phyloP scores from a whole-genome alignment of 345 rosid genomes.

The Adansonia digitata region DNA sequence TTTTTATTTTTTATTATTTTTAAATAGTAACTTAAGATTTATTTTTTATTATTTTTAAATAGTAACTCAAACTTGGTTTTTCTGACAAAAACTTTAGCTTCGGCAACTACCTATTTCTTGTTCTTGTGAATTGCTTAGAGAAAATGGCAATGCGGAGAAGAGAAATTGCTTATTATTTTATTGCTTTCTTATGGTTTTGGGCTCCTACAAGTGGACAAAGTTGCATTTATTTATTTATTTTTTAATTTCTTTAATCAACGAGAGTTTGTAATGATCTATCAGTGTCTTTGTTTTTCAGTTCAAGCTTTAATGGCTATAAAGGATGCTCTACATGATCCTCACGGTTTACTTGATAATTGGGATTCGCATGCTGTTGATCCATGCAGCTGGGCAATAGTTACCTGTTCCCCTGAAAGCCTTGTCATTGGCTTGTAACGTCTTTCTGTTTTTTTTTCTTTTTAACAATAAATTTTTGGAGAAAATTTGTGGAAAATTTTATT shows the following conservation, averaged over 20 bases:
- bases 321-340: constrained; percentile 70
- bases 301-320: constrained; percentile 87
- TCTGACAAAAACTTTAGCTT: constrained; percentile 7
- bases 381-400: constrained; percentile 91
- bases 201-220: constrained; percentile 34
- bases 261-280: constrained; percentile 1
- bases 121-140: background rate
- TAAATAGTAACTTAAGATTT: too few species aligned
- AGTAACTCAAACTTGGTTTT: constrained; percentile 22
- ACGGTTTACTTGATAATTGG: constrained; percentile 88
- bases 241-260: too few species aligned
- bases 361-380: constrained; percentile 94
- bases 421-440: constrained; percentile 77
- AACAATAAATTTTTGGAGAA: background rate
- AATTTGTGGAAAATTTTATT: background rate
- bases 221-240: background rate
- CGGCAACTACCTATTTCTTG: constrained; percentile 14
- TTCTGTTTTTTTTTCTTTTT: background rate
- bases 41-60: too few species aligned
- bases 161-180: constrained; percentile 24
- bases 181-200: constrained; percentile 43
- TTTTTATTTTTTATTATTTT: too few species aligned
- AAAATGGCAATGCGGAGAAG: constrained; percentile 28
- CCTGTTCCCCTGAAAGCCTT: constrained; percentile 68
- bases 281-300: constrained; percentile 32